Base-by-base conservation (phyloP, 2,329 filamentous ascomycete species). In the Pseudocercospora eumusae region DNA sequence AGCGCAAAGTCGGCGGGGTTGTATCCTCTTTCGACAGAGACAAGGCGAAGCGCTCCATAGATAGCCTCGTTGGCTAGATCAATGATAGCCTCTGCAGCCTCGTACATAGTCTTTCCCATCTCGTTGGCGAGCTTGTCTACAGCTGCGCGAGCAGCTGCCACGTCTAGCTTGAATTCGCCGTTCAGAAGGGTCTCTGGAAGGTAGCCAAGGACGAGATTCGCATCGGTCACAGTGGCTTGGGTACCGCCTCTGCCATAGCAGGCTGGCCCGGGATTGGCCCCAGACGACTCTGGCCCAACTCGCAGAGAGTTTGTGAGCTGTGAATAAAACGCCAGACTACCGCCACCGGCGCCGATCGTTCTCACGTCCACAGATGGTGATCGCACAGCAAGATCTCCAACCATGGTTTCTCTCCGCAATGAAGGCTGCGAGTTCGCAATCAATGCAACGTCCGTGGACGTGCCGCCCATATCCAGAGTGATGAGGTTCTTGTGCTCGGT, bases 1-100 rank as follows among this genome's bases (percentile, higher is more conserved):
- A 70, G 56, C n/a, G 68, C 68, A 49, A 70, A 70, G 57, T 70
- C 68, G 4, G 67, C 68, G 4, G 68, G 68, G 36, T 70, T 69
- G 58, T 70, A 64, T 5, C 68, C 68, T 44, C 66, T 66, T 55
- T 70, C 68, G 11, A 70, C 67, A 23, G 68, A 70, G 5, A 70
- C 68, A 13, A 70, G 61, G 33, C 68, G 67, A 3, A 70, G 60
- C 18, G 68, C 68, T 20, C 67, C 68, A 47, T 70, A 70, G 55
- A 70, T 69, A 11, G 68, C 66, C 54, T 70, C 66, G 53, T 69
- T 70, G 18, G 68, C 67, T 10, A 70, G 66, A 55, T 70, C 67
- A 31, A 70, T 65, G 31, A 70, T 69, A 6, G 67, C 67, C 49
- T 70, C 68, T 3, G 68, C 68, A 20, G 68, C 63, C 57, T 70